Evolutionary conservation across 2,329 filamentous ascomycete species (phyloP).

Genomic region (Pseudogymnoascus sp.): DNA sequence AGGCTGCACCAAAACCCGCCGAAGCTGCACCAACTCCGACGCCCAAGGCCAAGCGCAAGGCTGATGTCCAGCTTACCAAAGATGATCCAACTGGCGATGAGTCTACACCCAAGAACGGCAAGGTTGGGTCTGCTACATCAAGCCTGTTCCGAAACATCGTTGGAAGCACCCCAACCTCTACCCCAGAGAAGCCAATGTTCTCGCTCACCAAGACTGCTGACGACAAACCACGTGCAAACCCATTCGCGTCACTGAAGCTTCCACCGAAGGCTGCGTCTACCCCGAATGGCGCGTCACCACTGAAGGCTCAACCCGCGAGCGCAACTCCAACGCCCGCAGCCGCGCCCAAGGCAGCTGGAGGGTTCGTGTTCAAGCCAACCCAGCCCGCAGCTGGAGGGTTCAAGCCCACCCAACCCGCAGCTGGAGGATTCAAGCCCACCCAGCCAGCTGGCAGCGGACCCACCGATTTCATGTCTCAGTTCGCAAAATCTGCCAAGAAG

Average conservation of each 20-base stretch:
- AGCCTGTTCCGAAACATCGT: conserved; percentile 27
- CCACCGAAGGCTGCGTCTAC: conserved; percentile 11
- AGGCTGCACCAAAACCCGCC: background rate
- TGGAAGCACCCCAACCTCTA: conserved; percentile 17
- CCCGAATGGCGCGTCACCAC: background rate
- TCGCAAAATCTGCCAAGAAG: conserved; percentile 19
- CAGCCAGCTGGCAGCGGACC: background rate
- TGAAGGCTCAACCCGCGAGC: background rate
- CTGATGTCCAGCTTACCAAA: conserved; percentile 23
- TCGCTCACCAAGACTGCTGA: background rate
- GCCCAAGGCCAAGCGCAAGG: conserved; percentile 26
- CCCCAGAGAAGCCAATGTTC: conserved; percentile 20
- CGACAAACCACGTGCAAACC: conserved; percentile 22
- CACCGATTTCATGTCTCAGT: conserved; percentile 22
- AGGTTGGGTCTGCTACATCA: conserved; percentile 25
- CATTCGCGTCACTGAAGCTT: conserved; percentile 21
- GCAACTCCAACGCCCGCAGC: background rate
- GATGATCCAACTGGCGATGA: conserved; percentile 20
- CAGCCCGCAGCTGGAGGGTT: background rate
- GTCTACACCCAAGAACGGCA: conserved; percentile 1
- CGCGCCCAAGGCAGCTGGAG: background rate
- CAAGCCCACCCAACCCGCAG: background rate
- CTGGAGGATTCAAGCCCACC: background rate
- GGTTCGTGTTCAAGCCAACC: background rate
- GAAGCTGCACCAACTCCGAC: conserved; percentile 3